phyloP scores from a whole-genome alignment of 805 yeast species.

The Yarrowia bubula region DNA sequence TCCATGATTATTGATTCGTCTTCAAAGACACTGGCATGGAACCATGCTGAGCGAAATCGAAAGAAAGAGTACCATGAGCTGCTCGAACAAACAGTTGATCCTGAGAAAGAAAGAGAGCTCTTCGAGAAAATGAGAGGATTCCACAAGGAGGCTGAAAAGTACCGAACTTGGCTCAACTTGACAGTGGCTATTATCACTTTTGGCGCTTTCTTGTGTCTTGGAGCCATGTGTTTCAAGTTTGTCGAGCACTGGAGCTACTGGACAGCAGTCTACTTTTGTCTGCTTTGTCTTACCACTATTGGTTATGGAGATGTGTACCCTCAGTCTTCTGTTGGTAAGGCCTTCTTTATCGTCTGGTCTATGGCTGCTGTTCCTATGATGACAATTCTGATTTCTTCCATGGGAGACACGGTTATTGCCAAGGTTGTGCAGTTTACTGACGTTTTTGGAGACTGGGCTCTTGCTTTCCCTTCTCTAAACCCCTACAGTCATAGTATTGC shows the following conservation, averaged over 20 bases:
- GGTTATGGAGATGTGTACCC: slow-evolving; percentile 84
- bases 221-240: slow-evolving; percentile 60
- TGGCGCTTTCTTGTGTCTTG: slow-evolving; percentile 61
- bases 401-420: slow-evolving; percentile 54
- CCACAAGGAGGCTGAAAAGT: slow-evolving; percentile 42
- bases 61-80: slow-evolving; percentile 37
- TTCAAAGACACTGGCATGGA: slow-evolving; percentile 64
- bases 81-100: neutral
- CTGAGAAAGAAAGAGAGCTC: slow-evolving; percentile 43
- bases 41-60: slow-evolving; percentile 57
- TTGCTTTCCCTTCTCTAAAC: slow-evolving; percentile 21
- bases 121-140: slow-evolving; percentile 58
- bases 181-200: slow-evolving; percentile 48
- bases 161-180: slow-evolving; percentile 32
- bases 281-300: slow-evolving; percentile 71
- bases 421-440: slow-evolving; percentile 30
- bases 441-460: slow-evolving; percentile 30
- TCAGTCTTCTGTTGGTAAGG: slow-evolving; percentile 57
- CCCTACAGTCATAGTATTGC: neutral
- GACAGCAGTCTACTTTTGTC: slow-evolving; percentile 69
- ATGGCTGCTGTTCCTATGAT: slow-evolving; percentile 79
- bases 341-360: slow-evolving; percentile 78
- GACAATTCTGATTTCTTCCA: slow-evolving; percentile 72
- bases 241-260: slow-evolving; percentile 74
- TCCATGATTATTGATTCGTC: slow-evolving; percentile 60